Percentiles rank a stretch among this genome's conserved stretches.
Evolutionary conservation across 148 eudicot species (phyloP).

Genomic region (Tetragonia tetragonoides): DNA sequence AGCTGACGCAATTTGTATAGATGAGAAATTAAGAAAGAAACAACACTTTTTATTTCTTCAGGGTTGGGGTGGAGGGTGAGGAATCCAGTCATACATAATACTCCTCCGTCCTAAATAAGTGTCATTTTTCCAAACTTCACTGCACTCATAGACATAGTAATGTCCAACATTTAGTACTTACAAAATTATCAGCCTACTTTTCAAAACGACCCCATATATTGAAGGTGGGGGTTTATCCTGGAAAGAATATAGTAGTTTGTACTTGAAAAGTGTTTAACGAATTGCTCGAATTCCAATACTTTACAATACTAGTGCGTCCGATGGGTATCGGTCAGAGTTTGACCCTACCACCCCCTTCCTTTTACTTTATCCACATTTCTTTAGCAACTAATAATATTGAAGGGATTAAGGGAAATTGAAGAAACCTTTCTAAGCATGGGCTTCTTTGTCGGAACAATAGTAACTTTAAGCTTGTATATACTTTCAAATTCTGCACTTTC

Average conservation of each 20-base stretch:
- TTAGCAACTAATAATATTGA: neutral
- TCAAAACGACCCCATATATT: neutral
- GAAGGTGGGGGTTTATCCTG: neutral
- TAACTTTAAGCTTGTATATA: slow-evolving; percentile 96
- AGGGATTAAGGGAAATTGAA: slow-evolving; percentile 17
- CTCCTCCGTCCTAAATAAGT: neutral
- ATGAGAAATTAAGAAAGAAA: neutral
- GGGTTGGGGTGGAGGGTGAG: neutral
- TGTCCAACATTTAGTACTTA: neutral
- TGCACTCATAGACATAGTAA: neutral
- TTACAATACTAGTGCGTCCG: neutral
- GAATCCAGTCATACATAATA: neutral
- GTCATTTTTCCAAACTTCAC: neutral
- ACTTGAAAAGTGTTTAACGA: neutral
- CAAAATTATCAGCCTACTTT: neutral
- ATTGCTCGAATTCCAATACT: neutral
- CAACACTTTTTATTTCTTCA: no score
- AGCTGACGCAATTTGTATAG: neutral
- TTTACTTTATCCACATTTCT: slow-evolving; percentile 1
- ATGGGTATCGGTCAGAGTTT: neutral
- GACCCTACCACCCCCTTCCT: neutral
- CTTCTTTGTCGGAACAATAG: slow-evolving; percentile 95
- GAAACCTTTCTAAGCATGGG: slow-evolving; percentile 97
- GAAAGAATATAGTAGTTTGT: neutral
- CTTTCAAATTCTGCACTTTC: slow-evolving; percentile 98